Percentiles rank a stretch among this genome's conserved stretches.
phyloP scores from a whole-genome alignment of 805 yeast species.

The Ogataea pignaliae region DNA sequence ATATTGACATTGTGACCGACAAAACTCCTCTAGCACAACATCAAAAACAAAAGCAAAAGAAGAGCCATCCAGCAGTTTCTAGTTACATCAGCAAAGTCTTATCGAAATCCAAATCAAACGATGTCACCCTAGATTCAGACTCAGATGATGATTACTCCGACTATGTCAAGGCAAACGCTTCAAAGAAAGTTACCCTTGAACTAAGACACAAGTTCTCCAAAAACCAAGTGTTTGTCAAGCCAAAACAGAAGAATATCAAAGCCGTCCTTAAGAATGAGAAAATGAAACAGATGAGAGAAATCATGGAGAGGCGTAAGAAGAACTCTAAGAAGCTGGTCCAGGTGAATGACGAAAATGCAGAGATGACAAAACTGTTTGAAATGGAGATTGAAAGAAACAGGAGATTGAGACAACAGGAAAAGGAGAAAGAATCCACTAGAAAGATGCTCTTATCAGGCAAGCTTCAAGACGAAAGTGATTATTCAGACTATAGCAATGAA shows the following conservation, averaged over 20 bases:
- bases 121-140: background rate
- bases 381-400: constrained; percentile 17
- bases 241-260: constrained; percentile 10
- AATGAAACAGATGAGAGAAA: constrained; percentile 11
- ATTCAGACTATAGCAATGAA: constrained; percentile 23
- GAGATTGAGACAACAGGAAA: constrained; percentile 11
- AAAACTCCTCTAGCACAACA: background rate
- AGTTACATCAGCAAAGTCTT: background rate
- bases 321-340: constrained; percentile 2
- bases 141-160: constrained; percentile 14
- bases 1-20: too few relatives aligned
- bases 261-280: constrained; percentile 13
- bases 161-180: constrained; percentile 6
- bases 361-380: constrained; percentile 20
- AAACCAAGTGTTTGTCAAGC: constrained; percentile 3
- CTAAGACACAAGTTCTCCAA: constrained; percentile 12
- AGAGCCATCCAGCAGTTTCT: background rate
- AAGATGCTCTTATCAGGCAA: constrained; percentile 12
- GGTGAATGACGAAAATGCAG: constrained; percentile 11
- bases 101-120: background rate
- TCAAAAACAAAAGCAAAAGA: background rate
- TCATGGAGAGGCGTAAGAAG: constrained; percentile 11
- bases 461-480: constrained; percentile 23
- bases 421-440: constrained; percentile 11
- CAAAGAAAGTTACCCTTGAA: constrained; percentile 14